A percentile compares a stretch with the other conserved stretches of the same genome.
Conservation (phyloP, 768 basidiomycete species). For the Collybiopsis luxurians region DNA sequence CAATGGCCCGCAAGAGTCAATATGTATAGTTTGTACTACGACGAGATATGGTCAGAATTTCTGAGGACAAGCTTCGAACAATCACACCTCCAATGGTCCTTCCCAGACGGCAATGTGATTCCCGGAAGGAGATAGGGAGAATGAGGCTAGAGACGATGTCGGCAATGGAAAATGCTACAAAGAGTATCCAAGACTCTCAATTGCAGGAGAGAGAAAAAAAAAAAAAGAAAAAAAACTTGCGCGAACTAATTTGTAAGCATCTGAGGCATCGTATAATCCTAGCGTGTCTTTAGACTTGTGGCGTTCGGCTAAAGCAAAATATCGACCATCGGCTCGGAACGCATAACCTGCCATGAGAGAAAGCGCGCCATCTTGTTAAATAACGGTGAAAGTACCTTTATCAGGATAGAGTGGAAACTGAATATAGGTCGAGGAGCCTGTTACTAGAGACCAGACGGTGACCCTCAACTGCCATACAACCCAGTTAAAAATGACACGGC, state of each 20-base stretch:
- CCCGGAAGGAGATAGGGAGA: constrained; percentile 75
- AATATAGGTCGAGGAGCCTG: constrained; percentile 75
- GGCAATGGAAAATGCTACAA: constrained; percentile 80
- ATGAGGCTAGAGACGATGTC: constrained; percentile 66
- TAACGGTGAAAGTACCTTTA: constrained; percentile 47
- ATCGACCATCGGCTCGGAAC: constrained; percentile 77
- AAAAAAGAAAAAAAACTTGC: constrained; percentile 37
- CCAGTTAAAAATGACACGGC: constrained; percentile 2
- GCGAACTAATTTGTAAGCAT: constrained; percentile 69
- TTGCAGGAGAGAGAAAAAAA: neutral
- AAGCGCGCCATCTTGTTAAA: neutral
- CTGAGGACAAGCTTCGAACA: neutral
- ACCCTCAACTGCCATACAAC: constrained; percentile 63
- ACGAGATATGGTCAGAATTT: constrained; percentile 1
- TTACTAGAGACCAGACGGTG: constrained; percentile 80
- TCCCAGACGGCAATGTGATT: constrained; percentile 82
- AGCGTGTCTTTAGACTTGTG: constrained; percentile 88
- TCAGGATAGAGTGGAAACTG: constrained; percentile 84
- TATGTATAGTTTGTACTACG: constrained; percentile 74
- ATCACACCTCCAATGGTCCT: constrained; percentile 71
- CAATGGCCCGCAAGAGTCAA: constrained; percentile 63
- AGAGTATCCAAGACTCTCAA: neutral
- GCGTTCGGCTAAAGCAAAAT: constrained; percentile 83
- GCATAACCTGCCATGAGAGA: constrained; percentile 53
- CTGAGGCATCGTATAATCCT: constrained; percentile 76